phyloP scores from a whole-genome alignment of 1,284 basidiomycete genomes.

The Taiwanofungus camphoratus region DNA sequence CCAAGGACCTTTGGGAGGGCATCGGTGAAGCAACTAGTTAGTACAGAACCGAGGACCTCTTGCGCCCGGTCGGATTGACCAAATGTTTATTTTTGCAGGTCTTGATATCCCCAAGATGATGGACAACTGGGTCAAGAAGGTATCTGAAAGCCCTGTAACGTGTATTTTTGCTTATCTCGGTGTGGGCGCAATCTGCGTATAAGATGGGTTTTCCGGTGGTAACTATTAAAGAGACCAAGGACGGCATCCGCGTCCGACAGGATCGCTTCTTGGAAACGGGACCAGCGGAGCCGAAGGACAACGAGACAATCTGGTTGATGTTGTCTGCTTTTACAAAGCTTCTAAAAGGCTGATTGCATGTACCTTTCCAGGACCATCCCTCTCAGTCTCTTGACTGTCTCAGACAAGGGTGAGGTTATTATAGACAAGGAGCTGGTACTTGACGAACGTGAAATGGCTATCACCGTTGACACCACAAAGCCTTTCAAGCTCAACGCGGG shows the following conservation, averaged over 20 bases:
- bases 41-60: too few relatives aligned
- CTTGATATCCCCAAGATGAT: constrained; percentile 80
- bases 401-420: constrained; percentile 48
- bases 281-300: constrained; percentile 73
- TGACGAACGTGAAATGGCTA: constrained; percentile 61
- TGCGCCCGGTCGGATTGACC: too few relatives aligned
- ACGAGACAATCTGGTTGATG: constrained; percentile 82
- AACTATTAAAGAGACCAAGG: constrained; percentile 73
- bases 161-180: background rate
- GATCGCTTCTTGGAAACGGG: constrained; percentile 92
- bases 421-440: constrained; percentile 69
- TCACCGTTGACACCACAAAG: constrained; percentile 65
- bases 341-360: background rate
- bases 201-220: constrained; percentile 86
- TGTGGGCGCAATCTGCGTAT: too few relatives aligned
- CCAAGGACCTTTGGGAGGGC: constrained; percentile 87
- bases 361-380: constrained; percentile 63
- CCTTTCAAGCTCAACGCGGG: constrained; percentile 88
- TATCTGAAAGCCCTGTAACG: constrained; percentile 18
- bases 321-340: background rate
- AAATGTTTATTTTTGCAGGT: constrained; percentile 31
- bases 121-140: constrained; percentile 91
- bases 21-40: constrained; percentile 71
- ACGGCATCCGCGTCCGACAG: constrained; percentile 76
- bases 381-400: constrained; percentile 67